A percentile compares a stretch with the other conserved stretches of the same genome.
phyloP scores from a whole-genome alignment of 2,329 filamentous ascomycete genomes.

The Aspergillus aculeatus region DNA sequence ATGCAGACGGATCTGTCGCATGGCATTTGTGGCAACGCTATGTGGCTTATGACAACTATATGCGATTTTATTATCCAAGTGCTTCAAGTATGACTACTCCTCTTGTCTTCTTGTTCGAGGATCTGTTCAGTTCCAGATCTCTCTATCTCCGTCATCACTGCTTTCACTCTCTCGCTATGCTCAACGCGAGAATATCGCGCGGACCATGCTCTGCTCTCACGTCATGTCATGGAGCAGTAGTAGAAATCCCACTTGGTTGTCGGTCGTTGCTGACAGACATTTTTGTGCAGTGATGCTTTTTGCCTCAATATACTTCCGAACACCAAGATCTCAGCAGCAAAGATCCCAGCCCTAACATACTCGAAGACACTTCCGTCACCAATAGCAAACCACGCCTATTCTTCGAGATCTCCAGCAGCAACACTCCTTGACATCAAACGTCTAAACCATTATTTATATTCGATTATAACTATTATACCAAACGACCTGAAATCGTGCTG shows the following conservation, averaged over 20 bases:
- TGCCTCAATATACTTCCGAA: background rate
- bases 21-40: conserved; percentile 14
- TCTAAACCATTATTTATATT: background rate
- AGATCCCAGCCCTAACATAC: background rate
- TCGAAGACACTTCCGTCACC: background rate
- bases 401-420: conserved; percentile 1
- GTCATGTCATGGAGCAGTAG: background rate
- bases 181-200: background rate
- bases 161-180: background rate
- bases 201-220: background rate
- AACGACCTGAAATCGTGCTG: background rate
- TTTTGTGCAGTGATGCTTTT: conserved; percentile 1
- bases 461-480: background rate
- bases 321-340: background rate
- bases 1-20: conserved; percentile 20
- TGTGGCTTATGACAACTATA: conserved; percentile 9
- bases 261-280: background rate
- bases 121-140: background rate
- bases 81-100: conserved; percentile 10
- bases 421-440: background rate
- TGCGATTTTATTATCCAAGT: background rate
- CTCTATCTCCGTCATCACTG: background rate
- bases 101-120: background rate
- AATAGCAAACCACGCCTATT: background rate
- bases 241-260: background rate